Evolutionary conservation across 1,139 yeast species (phyloP).

Genomic region (Geotrichum aggregatum): DNA sequence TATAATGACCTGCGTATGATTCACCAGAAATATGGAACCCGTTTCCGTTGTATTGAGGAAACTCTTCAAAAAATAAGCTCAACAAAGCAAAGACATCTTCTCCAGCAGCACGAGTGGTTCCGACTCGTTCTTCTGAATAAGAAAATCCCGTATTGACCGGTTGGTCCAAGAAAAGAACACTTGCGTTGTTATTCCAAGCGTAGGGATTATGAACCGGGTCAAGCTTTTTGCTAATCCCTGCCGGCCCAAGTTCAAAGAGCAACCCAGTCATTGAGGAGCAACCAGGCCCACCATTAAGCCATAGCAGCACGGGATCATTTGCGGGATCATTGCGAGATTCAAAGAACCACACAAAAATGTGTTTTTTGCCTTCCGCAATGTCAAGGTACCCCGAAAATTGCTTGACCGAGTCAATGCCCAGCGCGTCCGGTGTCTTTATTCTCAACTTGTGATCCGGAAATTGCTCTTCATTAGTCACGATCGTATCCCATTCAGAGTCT

Average conservation of each 20-base stretch:
- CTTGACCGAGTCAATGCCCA: slow-evolving; percentile 38
- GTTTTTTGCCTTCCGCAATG: slow-evolving; percentile 76
- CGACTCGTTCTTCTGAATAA: slow-evolving; percentile 51
- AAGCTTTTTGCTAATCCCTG: slow-evolving; percentile 50
- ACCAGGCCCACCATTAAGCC: slow-evolving; percentile 80
- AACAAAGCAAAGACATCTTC: slow-evolving; percentile 81
- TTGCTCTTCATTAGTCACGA: slow-evolving; percentile 1
- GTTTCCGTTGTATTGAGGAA: slow-evolving; percentile 56
- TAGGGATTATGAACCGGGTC: slow-evolving; percentile 61
- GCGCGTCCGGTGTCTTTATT: slow-evolving; percentile 48
- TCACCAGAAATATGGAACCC: slow-evolving; percentile 58
- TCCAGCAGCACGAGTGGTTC: slow-evolving; percentile 61
- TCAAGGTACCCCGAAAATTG: slow-evolving; percentile 71
- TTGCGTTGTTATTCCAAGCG: slow-evolving; percentile 63
- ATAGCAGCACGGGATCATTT: slow-evolving; percentile 59
- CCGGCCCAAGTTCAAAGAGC: slow-evolving; percentile 60
- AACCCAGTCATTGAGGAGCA: slow-evolving; percentile 65
- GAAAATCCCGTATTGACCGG: slow-evolving; percentile 73
- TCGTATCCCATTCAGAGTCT: background rate
- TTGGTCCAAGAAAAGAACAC: slow-evolving; percentile 63
- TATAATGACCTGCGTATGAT: slow-evolving; percentile 83
- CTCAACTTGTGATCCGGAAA: slow-evolving; percentile 20
- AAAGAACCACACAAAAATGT: slow-evolving; percentile 75
- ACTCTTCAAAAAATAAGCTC: slow-evolving; percentile 82
- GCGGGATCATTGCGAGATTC: slow-evolving; percentile 65